A percentile compares a stretch with the other conserved stretches of the same genome.
phyloP scores from a whole-genome alignment of 192 early-diverging fungal genomes.

The Backusella psychrophila region DNA sequence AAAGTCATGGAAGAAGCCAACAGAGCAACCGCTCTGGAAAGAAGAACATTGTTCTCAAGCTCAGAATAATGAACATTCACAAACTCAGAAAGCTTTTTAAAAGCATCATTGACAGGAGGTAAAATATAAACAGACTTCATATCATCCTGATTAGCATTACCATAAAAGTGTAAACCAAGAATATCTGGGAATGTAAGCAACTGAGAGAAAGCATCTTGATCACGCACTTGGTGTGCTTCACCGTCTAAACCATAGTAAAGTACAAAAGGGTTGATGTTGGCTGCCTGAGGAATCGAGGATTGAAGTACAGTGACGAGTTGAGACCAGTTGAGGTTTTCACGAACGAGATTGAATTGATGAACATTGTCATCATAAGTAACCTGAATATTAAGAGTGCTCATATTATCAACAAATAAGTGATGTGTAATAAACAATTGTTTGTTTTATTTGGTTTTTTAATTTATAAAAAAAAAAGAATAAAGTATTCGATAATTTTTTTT shows the following conservation, averaged over 20 bases:
- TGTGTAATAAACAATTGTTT: not conserved
- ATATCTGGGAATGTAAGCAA: not conserved
- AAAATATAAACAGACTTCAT: not conserved
- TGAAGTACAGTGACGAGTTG: not conserved
- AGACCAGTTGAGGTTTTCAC: not conserved
- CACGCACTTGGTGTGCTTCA: not conserved
- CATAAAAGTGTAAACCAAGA: not conserved
- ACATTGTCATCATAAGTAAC: not conserved
- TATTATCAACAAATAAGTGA: not conserved
- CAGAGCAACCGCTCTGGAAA: not conserved
- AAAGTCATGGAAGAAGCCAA: not conserved
- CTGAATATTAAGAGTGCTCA: constrained; percentile 1
- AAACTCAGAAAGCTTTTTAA: not conserved
- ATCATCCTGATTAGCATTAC: not conserved
- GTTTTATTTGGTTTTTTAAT: not conserved
- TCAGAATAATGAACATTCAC: not conserved
- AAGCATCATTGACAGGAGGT: not conserved
- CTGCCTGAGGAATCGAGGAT: not conserved
- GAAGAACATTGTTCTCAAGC: not conserved
- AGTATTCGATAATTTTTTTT: not conserved
- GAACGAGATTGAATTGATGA: constrained; percentile 1
- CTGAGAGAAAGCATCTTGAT: not conserved
- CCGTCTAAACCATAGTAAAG: not conserved
- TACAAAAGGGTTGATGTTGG: not conserved
- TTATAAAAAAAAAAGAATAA: not conserved